Conservation (phyloP, 805 yeast genomes). For the Debaryomyces castellii region DNA sequence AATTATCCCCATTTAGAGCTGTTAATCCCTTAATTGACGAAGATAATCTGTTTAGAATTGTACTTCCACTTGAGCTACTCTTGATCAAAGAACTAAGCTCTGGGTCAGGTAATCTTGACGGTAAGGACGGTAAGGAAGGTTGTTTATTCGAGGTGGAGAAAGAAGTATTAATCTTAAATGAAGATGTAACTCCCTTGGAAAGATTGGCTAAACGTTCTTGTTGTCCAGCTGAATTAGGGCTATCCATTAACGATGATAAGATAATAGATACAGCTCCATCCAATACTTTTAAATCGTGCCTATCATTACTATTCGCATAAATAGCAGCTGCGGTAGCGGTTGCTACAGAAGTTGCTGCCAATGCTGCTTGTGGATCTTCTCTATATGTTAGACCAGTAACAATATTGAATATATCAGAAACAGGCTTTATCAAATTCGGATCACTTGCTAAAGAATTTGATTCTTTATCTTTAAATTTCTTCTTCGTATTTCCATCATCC, state of each 20-base stretch:
- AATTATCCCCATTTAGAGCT: background rate
- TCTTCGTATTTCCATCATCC: conserved; percentile 10
- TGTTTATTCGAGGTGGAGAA: conserved; percentile 2
- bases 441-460: conserved; percentile 22
- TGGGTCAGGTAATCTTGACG: conserved; percentile 6
- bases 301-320: conserved; percentile 24
- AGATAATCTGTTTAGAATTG: conserved; percentile 5
- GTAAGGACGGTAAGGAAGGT: conserved; percentile 4
- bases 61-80: conserved; percentile 3
- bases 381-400: conserved; percentile 30
- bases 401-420: conserved; percentile 37
- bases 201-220: conserved; percentile 22
- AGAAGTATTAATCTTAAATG: conserved; percentile 4
- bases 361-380: conserved; percentile 32
- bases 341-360: conserved; percentile 36
- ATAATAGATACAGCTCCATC: conserved; percentile 23
- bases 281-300: conserved; percentile 18
- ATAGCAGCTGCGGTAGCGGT: conserved; percentile 39
- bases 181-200: conserved; percentile 15
- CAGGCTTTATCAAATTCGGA: conserved; percentile 20
- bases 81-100: conserved; percentile 9
- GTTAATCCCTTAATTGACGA: conserved; percentile 4
- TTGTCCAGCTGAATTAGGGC: conserved; percentile 17
- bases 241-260: conserved; percentile 22
- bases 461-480: conserved; percentile 14